Evolutionary conservation across 176 grass and related monocot genomes (phyloP).

Genomic region (Calamus simplicifolius): DNA sequence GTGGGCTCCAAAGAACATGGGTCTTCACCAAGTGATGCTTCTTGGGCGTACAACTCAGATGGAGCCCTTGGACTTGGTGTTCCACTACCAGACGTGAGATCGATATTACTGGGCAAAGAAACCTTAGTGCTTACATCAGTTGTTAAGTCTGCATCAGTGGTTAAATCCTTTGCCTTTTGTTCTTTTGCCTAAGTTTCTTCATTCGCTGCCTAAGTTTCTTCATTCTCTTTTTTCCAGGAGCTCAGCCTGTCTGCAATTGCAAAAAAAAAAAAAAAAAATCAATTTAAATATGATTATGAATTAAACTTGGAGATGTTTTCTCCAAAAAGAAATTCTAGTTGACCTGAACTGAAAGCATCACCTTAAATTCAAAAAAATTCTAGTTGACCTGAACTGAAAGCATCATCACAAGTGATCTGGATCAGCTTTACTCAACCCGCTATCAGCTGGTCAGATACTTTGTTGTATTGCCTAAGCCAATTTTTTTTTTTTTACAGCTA

Average conservation of each 20-base stretch:
- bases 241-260: slow-evolving; percentile 49
- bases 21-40: slow-evolving; percentile 7
- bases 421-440: no score
- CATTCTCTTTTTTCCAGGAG: slow-evolving; percentile 60
- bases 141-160: slow-evolving; percentile 21
- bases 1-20: slow-evolving; percentile 6
- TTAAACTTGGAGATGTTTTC: no score
- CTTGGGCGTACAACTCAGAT: slow-evolving; percentile 27
- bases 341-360: no score
- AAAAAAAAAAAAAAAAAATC: not conserved
- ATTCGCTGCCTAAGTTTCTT: slow-evolving; percentile 92
- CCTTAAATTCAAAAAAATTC: no score
- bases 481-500: no score
- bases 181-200: no score
- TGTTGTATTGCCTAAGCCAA: no score
- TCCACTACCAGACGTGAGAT: not conserved
- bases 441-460: no score
- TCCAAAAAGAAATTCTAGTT: no score
- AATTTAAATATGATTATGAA: no score
- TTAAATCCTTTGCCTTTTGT: slow-evolving; percentile 51
- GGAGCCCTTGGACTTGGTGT: slow-evolving; percentile 22
- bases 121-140: slow-evolving; percentile 12
- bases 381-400: no score
- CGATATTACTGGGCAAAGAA: not conserved
- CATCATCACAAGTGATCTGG: no score